Conservation (phyloP, 2,329 filamentous ascomycete species). For the Westerdykella sp. region DNA sequence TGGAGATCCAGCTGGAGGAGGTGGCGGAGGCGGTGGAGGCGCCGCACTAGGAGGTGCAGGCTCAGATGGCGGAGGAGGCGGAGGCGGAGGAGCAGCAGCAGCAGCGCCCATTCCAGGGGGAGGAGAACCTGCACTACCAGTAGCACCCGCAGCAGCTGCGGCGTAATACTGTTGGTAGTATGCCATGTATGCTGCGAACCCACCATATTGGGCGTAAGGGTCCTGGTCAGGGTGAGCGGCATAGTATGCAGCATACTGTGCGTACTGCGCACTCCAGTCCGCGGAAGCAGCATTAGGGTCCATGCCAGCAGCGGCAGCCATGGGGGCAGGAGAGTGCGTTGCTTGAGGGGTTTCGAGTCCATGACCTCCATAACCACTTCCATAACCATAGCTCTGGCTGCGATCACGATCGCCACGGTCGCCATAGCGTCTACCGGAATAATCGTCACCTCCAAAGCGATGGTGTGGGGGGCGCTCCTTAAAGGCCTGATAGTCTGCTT, state of each 20-base stretch:
- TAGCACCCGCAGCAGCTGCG: conserved; percentile 18
- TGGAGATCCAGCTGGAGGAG: conserved; percentile 30
- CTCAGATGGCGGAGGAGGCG: conserved; percentile 28
- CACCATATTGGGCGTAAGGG: conserved; percentile 86
- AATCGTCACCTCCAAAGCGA: conserved; percentile 38
- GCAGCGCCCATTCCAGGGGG: conserved; percentile 14
- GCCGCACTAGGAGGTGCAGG: conserved; percentile 21
- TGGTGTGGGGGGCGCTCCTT: conserved; percentile 60
- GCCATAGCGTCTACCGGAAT: conserved; percentile 34
- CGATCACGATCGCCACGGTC: conserved; percentile 36
- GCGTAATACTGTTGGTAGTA: conserved; percentile 28
- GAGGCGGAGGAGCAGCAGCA: conserved; percentile 19
- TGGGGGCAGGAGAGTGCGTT: conserved; percentile 31
- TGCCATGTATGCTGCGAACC: conserved; percentile 46
- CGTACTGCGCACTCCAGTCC: conserved; percentile 77
- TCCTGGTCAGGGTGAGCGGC: conserved; percentile 52
- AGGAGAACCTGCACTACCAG: conserved; percentile 9
- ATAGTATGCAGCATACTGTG: conserved; percentile 62
- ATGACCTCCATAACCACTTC: conserved; percentile 34
- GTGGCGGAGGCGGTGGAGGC: conserved; percentile 24
- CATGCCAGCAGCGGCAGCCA: conserved; percentile 40
- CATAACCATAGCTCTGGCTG: conserved; percentile 38
- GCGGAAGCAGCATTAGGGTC: conserved; percentile 23
- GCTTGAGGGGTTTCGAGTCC: conserved; percentile 28
- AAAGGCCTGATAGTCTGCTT: conserved; percentile 80